Evolutionary conservation across 768 basidiomycete species (phyloP).

Genomic region (Trametes elegans): DNA sequence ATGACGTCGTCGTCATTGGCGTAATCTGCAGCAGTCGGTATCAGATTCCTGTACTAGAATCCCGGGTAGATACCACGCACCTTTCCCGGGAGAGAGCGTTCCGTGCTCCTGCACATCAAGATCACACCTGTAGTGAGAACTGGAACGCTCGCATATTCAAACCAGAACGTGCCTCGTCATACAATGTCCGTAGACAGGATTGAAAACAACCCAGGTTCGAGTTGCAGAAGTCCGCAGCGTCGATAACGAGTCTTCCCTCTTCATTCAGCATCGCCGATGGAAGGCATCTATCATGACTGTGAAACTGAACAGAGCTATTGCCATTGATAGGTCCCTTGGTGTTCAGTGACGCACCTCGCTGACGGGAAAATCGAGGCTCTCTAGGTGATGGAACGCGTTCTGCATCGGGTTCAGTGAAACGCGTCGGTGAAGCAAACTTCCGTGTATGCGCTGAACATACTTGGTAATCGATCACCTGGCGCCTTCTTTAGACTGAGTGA

Average conservation of each 20-base stretch:
- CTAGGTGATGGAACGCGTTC: conserved; percentile 1
- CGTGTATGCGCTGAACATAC: no score
- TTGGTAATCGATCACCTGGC: conserved; percentile 9
- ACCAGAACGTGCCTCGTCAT: conserved; percentile 5
- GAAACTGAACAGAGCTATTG: background rate
- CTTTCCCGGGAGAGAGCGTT: background rate
- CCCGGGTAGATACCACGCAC: background rate
- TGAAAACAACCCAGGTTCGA: conserved; percentile 8
- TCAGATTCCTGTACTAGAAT: background rate
- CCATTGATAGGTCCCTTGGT: background rate
- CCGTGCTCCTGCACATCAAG: background rate
- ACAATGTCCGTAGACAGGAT: background rate
- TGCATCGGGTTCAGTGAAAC: background rate
- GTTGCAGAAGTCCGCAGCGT: background rate
- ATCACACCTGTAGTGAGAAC: background rate
- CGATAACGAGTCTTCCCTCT: background rate
- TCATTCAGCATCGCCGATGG: conserved; percentile 10
- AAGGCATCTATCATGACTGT: conserved; percentile 5
- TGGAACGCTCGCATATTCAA: background rate
- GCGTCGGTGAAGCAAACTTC: no score
- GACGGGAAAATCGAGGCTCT: background rate
- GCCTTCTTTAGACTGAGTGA: background rate
- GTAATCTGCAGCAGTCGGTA: background rate
- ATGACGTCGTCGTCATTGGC: conserved; percentile 7
- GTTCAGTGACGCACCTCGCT: background rate